Conservation (phyloP, 2,329 filamentous ascomycete species). For the Conoideocrella luteorostrata region DNA sequence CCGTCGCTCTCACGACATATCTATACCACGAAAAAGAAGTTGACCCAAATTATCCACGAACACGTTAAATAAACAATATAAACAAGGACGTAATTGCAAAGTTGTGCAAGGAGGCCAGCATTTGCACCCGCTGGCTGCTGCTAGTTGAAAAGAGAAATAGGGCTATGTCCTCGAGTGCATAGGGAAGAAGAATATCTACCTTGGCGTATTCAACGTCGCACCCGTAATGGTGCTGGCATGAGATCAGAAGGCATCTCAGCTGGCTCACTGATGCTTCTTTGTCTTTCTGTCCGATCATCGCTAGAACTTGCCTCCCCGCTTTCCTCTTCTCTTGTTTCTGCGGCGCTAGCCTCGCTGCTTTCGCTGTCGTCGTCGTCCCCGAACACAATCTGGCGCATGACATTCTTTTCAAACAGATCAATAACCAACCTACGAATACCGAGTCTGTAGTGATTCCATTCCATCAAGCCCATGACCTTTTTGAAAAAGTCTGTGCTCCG, state of each 20-base stretch:
- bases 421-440: conserved; percentile 84
- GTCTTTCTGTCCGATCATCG: conserved; percentile 51
- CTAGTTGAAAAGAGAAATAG: too few relatives aligned
- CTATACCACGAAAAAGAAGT: not conserved
- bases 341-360: conserved; percentile 53
- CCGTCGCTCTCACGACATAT: not conserved
- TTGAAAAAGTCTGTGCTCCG: conserved; percentile 72
- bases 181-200: too few relatives aligned
- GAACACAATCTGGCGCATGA: conserved; percentile 78
- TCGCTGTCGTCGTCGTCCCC: conserved; percentile 61
- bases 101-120: too few relatives aligned
- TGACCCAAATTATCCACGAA: not conserved
- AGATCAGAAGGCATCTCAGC: conserved; percentile 26
- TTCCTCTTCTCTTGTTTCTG: conserved; percentile 44
- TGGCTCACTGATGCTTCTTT: conserved; percentile 46
- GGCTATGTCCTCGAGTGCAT: too few relatives aligned
- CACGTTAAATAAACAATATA: not conserved
- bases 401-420: conserved; percentile 87
- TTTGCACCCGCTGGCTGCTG: too few relatives aligned
- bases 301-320: conserved; percentile 44
- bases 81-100: too few relatives aligned
- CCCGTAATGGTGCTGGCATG: conserved; percentile 26
- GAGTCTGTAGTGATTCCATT: conserved; percentile 83
- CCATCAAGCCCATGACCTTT: conserved; percentile 76
- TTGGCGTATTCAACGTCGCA: conserved; percentile 24